Base-by-base conservation (phyloP, 768 basidiomycete genomes). In the Boletus barrowsii region DNA sequence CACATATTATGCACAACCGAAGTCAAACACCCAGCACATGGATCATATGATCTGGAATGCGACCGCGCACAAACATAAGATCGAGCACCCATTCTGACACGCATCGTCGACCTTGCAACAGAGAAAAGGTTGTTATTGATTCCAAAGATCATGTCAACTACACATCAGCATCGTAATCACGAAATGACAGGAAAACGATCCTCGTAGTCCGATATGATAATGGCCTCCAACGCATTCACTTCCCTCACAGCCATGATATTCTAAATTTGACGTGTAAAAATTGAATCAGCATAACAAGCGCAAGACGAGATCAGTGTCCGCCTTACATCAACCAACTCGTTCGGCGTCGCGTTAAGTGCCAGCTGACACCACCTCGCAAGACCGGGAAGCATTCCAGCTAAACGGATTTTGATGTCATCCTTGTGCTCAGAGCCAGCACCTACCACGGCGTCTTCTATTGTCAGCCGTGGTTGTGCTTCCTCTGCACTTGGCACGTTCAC, bases 241-340 rank as follows among this genome's bases (percentile, higher is more conserved):
- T 92, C 89, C 57, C 82, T 74, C 54, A 84, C 62, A 17, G 77
- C 81, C 66, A 83, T 73, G 42, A 91, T 62, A 53, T 79, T 82
- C 88, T 90, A 44, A 1, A 42, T 47, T 8, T 11, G 9, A 2
- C 33, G 13, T 42, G 33, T 11, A 51, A 47, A 35, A 48, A 48
- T 30, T 39, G 3, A 15, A 10, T 39, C 37, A 67, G 51, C 43
- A 58, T 20, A 20, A 54, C 44, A 11, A 42, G 10, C 40, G 1
- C 11, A 13, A 49, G 2, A 51, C 9, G n/a, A 40, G 6, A 47
- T 42, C n/a, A 4, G 53, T 22, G 44, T 13, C 20, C 8, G 80
- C 10, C 88, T 70, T 65, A 92, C 93, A 73, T 94, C 91, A 26
- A 92, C 80, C 59, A 93, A 73, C 67, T 89, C 90, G 66, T 90